These are phyloP conservation scores for Rhodotorula sp. DNA, from an alignment of 1,284 basidiomycete genomes.

Conservation along the genomic window DNA sequence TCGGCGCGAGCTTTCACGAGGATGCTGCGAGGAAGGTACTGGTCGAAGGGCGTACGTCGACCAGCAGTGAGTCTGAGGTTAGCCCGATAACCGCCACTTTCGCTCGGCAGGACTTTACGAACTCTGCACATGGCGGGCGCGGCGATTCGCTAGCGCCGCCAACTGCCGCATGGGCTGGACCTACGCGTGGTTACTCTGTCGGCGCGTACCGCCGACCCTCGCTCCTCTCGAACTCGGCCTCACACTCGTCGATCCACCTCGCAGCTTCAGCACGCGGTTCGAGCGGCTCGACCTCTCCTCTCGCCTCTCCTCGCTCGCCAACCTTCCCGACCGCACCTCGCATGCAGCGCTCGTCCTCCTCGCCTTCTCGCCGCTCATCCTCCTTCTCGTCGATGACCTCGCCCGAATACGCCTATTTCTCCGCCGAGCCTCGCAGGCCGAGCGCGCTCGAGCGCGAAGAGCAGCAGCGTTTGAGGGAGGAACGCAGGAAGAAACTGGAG, in stretches of 20 bases:
- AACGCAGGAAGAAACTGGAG: constrained; percentile 24
- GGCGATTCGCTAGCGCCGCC: not conserved
- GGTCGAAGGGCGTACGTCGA: not conserved
- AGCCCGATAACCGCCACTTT: constrained; percentile 7
- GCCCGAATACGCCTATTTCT: not conserved
- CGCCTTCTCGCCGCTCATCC: not conserved
- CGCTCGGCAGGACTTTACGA: not conserved
- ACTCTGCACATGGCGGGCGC: not conserved
- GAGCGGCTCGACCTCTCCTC: not conserved
- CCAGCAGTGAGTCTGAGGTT: not conserved
- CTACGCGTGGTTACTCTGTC: not conserved
- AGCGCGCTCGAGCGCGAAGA: not conserved
- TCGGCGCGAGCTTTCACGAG: constrained; percentile 24
- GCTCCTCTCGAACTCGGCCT: constrained; percentile 3
- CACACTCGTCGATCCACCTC: not conserved
- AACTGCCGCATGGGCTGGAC: not conserved
- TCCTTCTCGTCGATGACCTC: constrained; percentile 6
- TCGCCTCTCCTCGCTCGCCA: not conserved
- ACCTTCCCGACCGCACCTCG: not conserved
- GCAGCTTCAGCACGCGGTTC: too few species aligned
- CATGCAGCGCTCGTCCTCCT: constrained; percentile 15
- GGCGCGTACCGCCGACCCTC: constrained; percentile 5
- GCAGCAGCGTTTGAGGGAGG: not conserved
- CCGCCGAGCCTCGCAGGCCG: not conserved
- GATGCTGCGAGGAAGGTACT: constrained; percentile 7